Base-by-base conservation (phyloP, 176 grass and related monocot genomes). In the Aegilops longissima region DNA sequence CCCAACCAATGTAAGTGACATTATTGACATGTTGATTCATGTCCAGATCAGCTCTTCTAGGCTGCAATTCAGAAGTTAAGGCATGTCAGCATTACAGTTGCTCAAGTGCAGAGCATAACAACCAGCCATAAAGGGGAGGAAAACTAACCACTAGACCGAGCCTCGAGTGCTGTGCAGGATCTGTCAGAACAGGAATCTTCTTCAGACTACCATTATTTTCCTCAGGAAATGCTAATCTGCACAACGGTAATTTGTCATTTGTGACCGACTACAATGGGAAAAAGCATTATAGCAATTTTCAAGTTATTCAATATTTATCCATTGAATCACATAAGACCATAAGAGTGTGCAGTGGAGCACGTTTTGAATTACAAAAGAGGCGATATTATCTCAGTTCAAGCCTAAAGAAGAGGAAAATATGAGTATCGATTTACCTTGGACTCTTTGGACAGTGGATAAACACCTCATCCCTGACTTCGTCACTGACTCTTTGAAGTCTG, bases 21-120 rank as follows among this genome's bases (percentile, higher is more conserved):
- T 99, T 94, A 87, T 99, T 99, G 52, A 99, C 97, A 90, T 99
- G 97, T 82, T 99, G 94, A 80, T 99, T 99, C 97, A 96, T 99
- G 88, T 99, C 97, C 66, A 99, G 70, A 94, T 99, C 97, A 79
- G 97, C 94, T 93, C 97, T 99, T 81, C 94, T 94, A 58, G 97
- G 97, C 97, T 99, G 69, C 51, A 89, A 70, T 85, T 70, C 71
- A 83, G 20, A 77, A 83, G 62, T 80, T 13, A 78, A 85, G 51
- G 40, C 36, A 8, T 38, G 39, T 61, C 24, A 88, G 71, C 17
- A 89, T 14, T 34, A 65, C 35, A 67, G 17, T 82, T 68, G 63
- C 34, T 77, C 20, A 73, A 66, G 47, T 24, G 79, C 34, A 35
- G 66, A 8, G 8, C 74, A 86, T 72, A 86, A 83, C 23, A 79